phyloP scores from a whole-genome alignment of 2,329 filamentous ascomycete genomes.

The Canariomyces notabilis region DNA sequence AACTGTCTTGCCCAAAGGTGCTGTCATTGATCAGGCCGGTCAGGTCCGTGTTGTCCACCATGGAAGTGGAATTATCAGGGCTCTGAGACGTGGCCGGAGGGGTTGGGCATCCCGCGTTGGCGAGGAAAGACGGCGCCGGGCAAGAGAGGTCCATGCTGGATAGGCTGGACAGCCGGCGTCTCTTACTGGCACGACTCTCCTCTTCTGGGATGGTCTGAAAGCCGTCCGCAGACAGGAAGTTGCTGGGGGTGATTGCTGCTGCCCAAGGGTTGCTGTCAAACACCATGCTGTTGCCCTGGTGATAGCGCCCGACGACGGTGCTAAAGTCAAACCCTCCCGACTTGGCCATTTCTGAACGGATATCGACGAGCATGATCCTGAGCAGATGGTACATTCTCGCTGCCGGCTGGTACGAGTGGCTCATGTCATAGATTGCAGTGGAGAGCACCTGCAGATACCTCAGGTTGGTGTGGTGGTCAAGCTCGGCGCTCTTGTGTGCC shows the following conservation, averaged over 20 bases:
- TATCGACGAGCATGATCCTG: constrained; percentile 46
- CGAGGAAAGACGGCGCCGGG: constrained; percentile 10
- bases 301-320: constrained; percentile 11
- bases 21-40: constrained; percentile 1
- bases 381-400: constrained; percentile 49
- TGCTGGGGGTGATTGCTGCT: not conserved
- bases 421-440: constrained; percentile 48
- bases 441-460: constrained; percentile 50
- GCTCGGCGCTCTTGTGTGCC: constrained; percentile 33
- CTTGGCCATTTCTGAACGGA: constrained; percentile 32
- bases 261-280: constrained; percentile 16
- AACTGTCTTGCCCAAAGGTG: constrained; percentile 15
- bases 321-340: constrained; percentile 14
- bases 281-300: constrained; percentile 11
- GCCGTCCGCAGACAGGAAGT: not conserved
- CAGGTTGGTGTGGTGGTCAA: constrained; percentile 36
- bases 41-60: not conserved
- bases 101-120: constrained; percentile 2
- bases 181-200: constrained; percentile 14
- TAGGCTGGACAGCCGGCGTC: constrained; percentile 18
- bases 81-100: constrained; percentile 8
- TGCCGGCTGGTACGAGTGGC: constrained; percentile 47
- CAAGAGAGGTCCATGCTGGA: constrained; percentile 9
- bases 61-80: not conserved
- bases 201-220: constrained; percentile 1